Evolutionary conservation across 148 eudicot genomes (phyloP).

Genomic region (Chenopodium suecicum): DNA sequence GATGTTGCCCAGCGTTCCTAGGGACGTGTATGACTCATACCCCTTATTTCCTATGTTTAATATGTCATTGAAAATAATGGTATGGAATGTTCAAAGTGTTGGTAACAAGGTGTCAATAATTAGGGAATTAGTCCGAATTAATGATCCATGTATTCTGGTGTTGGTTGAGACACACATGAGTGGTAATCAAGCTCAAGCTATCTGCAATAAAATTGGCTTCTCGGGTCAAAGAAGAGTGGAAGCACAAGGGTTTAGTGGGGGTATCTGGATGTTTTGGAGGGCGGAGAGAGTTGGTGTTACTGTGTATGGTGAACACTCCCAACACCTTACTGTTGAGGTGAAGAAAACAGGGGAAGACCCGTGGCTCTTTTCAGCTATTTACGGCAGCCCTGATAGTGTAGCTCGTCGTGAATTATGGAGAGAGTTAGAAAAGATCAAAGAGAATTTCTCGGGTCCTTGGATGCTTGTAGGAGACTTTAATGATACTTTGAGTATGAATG

Average conservation of each 20-base stretch:
- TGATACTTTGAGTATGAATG: no score
- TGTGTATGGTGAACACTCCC: no score
- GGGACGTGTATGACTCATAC: no score
- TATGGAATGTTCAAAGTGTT: neutral
- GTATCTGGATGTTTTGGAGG: no score
- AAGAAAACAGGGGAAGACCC: neutral
- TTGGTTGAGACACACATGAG: neutral
- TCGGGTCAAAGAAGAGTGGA: neutral
- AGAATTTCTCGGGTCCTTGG: no score
- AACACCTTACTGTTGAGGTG: no score
- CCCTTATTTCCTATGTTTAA: neutral
- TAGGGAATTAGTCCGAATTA: neutral
- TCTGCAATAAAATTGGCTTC: neutral
- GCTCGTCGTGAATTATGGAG: neutral
- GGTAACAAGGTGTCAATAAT: neutral
- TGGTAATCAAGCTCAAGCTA: neutral
- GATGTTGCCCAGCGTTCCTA: no score
- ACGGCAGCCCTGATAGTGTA: neutral
- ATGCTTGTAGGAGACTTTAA: no score
- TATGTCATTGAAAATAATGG: neutral
- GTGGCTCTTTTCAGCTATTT: neutral
- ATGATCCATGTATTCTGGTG: neutral
- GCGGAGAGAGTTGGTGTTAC: no score
- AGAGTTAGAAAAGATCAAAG: neutral
- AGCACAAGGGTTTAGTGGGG: no score